Evolutionary conservation across 495 filamentous ascomycete species (phyloP).

Genomic region (Umbilicaria muhlenbergii): DNA sequence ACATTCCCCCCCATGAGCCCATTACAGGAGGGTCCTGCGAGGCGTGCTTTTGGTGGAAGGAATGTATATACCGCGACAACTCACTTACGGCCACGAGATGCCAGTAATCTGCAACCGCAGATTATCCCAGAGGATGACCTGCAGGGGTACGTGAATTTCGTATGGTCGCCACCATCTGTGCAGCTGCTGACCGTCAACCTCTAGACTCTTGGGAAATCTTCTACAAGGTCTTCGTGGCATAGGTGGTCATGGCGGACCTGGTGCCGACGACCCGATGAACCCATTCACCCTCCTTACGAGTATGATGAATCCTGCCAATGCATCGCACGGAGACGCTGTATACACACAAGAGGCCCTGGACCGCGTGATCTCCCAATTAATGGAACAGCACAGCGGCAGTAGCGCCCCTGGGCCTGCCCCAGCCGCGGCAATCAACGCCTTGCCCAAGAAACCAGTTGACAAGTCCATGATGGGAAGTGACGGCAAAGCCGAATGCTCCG

Average conservation of each 20-base stretch:
- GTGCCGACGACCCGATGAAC: slow-evolving; percentile 13
- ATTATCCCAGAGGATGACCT: neutral
- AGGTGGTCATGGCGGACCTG: neutral
- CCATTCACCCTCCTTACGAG: slow-evolving; percentile 29
- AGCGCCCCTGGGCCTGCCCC: slow-evolving; percentile 76
- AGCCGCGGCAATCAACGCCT: slow-evolving; percentile 49
- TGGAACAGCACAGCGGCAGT: slow-evolving; percentile 60
- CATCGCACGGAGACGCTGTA: slow-evolving; percentile 65
- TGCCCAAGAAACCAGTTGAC: slow-evolving; percentile 55
- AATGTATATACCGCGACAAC: slow-evolving; percentile 1
- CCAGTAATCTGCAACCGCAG: neutral
- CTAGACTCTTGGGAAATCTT: slow-evolving; percentile 1
- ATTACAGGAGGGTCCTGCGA: neutral
- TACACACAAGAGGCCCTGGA: slow-evolving; percentile 85
- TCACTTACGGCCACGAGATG: neutral
- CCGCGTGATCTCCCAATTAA: slow-evolving; percentile 69
- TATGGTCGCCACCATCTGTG: no score
- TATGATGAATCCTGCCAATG: slow-evolving; percentile 40
- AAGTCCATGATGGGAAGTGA: slow-evolving; percentile 45
- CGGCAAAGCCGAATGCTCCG: slow-evolving; percentile 68
- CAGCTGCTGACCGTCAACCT: no score
- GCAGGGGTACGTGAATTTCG: neutral
- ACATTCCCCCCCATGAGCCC: neutral
- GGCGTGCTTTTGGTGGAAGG: neutral
- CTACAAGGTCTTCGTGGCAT: slow-evolving; percentile 4